A percentile compares a stretch with the other conserved stretches of the same genome.
Evolutionary conservation across 495 filamentous ascomycete species (phyloP).

Genomic region (Penicillium coffeae): DNA sequence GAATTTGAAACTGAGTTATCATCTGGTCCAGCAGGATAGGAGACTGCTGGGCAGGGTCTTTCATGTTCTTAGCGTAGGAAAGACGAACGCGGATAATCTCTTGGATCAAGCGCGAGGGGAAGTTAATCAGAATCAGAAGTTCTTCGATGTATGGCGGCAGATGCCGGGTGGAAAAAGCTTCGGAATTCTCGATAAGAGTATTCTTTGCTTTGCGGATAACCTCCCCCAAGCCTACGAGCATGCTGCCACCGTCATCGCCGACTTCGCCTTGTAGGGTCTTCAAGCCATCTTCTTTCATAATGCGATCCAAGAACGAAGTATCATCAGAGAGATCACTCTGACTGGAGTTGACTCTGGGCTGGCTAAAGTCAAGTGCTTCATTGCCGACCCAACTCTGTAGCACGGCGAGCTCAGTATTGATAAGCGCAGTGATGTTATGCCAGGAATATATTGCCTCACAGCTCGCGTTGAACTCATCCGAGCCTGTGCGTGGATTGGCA

Average conservation of each 20-base stretch:
- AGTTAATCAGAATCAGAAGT: slow-evolving; percentile 90
- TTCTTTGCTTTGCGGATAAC: slow-evolving; percentile 92
- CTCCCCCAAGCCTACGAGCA: slow-evolving; percentile 74
- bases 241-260: slow-evolving; percentile 49
- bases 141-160: slow-evolving; percentile 97
- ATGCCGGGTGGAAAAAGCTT: slow-evolving; percentile 83
- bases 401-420: slow-evolving; percentile 88
- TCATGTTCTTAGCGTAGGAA: slow-evolving; percentile 91
- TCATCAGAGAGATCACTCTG: slow-evolving; percentile 75
- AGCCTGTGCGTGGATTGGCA: slow-evolving; percentile 69
- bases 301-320: slow-evolving; percentile 88
- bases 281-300: slow-evolving; percentile 95
- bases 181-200: slow-evolving; percentile 83
- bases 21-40: slow-evolving; percentile 92
- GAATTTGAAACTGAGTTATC: slow-evolving; percentile 92
- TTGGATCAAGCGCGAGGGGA: slow-evolving; percentile 90
- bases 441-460: slow-evolving; percentile 87
- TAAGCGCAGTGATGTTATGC: slow-evolving; percentile 97
- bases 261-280: slow-evolving; percentile 75
- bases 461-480: slow-evolving; percentile 69
- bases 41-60: slow-evolving; percentile 79
- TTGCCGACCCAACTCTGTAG: slow-evolving; percentile 96
- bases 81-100: slow-evolving; percentile 93
- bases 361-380: slow-evolving; percentile 85
- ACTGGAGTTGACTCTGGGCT: slow-evolving; percentile 41